A percentile compares a stretch with the other conserved stretches of the same genome.
phyloP scores from a whole-genome alignment of 768 basidiomycete species.

The Phylloporus scabripes region DNA sequence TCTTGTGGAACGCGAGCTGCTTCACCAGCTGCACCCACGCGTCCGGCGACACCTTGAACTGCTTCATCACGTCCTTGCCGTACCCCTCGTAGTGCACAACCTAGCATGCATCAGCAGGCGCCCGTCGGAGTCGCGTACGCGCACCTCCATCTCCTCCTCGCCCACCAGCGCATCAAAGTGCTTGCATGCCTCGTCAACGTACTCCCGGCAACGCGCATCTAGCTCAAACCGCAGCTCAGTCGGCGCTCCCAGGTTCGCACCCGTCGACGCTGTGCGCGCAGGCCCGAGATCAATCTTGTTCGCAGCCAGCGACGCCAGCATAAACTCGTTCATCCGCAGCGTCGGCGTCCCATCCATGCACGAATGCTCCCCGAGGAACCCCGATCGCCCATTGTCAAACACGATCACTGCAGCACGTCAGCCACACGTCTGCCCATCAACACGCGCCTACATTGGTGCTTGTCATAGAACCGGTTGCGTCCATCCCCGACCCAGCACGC shows the following conservation, averaged over 20 bases:
- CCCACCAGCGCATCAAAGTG: constrained; percentile 74
- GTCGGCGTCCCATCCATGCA: constrained; percentile 96
- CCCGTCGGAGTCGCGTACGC: constrained; percentile 7
- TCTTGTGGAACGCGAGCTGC: constrained; percentile 92
- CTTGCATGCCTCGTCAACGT: constrained; percentile 54
- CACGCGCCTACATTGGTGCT: constrained; percentile 72
- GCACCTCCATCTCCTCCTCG: constrained; percentile 72
- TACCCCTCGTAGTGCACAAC: constrained; percentile 84
- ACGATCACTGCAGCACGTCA: constrained; percentile 63
- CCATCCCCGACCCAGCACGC: constrained; percentile 87
- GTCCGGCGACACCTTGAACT: constrained; percentile 79
- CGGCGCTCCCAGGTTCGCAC: constrained; percentile 45
- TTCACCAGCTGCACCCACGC: constrained; percentile 95
- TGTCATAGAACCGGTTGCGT: constrained; percentile 91
- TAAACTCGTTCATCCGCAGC: constrained; percentile 90
- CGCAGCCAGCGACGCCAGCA: constrained; percentile 67
- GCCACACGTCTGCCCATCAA: neutral
- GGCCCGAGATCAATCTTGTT: constrained; percentile 76
- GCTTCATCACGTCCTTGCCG: constrained; percentile 84
- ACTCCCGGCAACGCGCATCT: constrained; percentile 44
- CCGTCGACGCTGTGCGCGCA: constrained; percentile 32
- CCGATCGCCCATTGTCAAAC: constrained; percentile 91
- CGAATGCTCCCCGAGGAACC: constrained; percentile 85
- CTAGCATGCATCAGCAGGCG: constrained; percentile 28
- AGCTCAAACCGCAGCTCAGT: constrained; percentile 69